A percentile compares a stretch with the other conserved stretches of the same genome.
phyloP scores from a whole-genome alignment of 164 flowering plant genomes.

The Saururus chinensis region DNA sequence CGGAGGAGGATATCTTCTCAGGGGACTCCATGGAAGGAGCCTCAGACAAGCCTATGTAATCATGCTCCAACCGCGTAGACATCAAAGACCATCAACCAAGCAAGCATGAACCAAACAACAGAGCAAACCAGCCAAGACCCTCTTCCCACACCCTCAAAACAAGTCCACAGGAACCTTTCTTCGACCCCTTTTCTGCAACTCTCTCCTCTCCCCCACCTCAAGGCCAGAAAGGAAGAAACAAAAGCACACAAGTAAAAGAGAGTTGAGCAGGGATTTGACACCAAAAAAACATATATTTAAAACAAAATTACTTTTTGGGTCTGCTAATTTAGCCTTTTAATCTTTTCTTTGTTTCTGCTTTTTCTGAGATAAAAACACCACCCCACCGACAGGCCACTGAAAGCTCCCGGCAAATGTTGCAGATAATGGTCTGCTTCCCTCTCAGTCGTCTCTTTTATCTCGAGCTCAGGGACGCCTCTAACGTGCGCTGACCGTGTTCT shows the following conservation, averaged over 20 bases:
- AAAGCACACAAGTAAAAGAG: no score
- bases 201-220: no score
- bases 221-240: no score
- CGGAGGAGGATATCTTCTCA: constrained; percentile 22
- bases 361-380: background rate
- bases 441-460: background rate
- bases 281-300: no score
- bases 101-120: background rate
- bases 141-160: background rate
- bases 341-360: no score
- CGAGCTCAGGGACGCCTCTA: background rate
- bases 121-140: background rate
- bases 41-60: constrained; percentile 68
- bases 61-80: constrained; percentile 51
- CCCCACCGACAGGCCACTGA: constrained; percentile 27
- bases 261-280: no score
- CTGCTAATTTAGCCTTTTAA: constrained; percentile 7
- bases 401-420: constrained; percentile 21
- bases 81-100: constrained; percentile 17
- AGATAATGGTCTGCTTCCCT: constrained; percentile 1
- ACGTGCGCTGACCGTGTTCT: no score
- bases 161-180: background rate
- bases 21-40: constrained; percentile 33
- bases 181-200: no score
- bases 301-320: no score